phyloP scores from a whole-genome alignment of 176 grass and related monocot genomes.

The Zizania latifolia region DNA sequence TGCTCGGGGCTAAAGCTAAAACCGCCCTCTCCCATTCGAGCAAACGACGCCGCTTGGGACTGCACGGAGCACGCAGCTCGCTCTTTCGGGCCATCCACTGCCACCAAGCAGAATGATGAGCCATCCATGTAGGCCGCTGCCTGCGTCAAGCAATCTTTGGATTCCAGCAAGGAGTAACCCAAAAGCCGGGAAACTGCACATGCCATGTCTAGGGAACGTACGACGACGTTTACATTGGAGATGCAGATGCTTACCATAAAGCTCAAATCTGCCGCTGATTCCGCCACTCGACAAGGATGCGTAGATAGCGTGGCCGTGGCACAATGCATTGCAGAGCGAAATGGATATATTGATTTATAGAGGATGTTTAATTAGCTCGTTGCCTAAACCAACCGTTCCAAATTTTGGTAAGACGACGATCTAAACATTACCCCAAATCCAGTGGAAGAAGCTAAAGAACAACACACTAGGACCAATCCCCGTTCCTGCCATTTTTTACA shows the following conservation, averaged over 20 bases:
- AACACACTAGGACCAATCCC: conserved; percentile 34
- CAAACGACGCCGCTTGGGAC: neutral
- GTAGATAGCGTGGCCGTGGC: neutral
- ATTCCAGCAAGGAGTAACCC: conserved; percentile 14
- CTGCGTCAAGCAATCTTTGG: conserved; percentile 28
- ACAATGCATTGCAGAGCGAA: neutral
- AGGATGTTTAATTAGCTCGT: too few species aligned
- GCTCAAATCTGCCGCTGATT: neutral
- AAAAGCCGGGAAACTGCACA: conserved; percentile 25
- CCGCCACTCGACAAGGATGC: neutral
- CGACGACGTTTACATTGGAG: neutral
- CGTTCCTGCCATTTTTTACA: conserved; percentile 53
- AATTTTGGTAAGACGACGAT: too few species aligned
- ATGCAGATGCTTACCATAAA: neutral
- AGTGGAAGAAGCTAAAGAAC: neutral
- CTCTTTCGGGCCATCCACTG: neutral
- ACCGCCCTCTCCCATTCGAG: neutral
- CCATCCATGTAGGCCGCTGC: neutral
- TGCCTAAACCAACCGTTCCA: too few species aligned
- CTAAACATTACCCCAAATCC: too few species aligned
- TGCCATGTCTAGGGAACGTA: conserved; percentile 6
- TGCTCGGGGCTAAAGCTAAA: neutral
- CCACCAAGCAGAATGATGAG: conserved; percentile 29
- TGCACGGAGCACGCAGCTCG: neutral
- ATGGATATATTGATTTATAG: too few species aligned